Percentiles rank a stretch among this genome's conserved stretches.
Conservation (phyloP, 345 rosid species). For the Gossypium longicalyx region DNA sequence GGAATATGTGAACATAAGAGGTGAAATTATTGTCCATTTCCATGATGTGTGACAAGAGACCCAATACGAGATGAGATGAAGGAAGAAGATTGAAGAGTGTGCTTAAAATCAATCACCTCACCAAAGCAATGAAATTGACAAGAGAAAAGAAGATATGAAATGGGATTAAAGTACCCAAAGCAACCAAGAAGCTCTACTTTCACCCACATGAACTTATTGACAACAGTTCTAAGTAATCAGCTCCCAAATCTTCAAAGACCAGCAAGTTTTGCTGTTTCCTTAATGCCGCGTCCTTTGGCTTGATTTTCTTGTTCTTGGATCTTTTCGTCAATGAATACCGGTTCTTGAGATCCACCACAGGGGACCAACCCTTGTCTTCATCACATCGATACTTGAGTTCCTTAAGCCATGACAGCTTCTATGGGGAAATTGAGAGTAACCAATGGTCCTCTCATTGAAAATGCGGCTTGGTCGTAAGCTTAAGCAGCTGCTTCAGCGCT, state of each 20-base stretch:
- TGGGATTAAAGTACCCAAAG: no score
- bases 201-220: slow-evolving; percentile 15
- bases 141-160: no score
- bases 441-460: slow-evolving; percentile 42
- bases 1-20: no score
- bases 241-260: slow-evolving; percentile 66
- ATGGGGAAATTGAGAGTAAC: slow-evolving; percentile 59
- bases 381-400: slow-evolving; percentile 35
- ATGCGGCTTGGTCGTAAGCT: slow-evolving; percentile 78
- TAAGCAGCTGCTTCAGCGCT: slow-evolving; percentile 64
- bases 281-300: slow-evolving; percentile 13
- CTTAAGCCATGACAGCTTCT: slow-evolving; percentile 40
- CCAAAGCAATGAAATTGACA: no score
- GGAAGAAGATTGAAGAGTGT: no score
- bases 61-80: no score
- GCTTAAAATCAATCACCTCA: no score
- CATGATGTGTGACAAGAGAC: no score
- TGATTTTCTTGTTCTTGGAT: slow-evolving; percentile 25
- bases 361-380: slow-evolving; percentile 50
- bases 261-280: slow-evolving; percentile 28
- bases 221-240: slow-evolving; percentile 59
- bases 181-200: no score
- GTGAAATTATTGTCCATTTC: no score
- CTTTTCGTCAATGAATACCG: slow-evolving; percentile 46
- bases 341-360: slow-evolving; percentile 53